Evolutionary conservation across 148 eudicot species (phyloP), one percentile per base, ranked within the genome.

Genomic region (Heliosperma pusillum): DNA sequence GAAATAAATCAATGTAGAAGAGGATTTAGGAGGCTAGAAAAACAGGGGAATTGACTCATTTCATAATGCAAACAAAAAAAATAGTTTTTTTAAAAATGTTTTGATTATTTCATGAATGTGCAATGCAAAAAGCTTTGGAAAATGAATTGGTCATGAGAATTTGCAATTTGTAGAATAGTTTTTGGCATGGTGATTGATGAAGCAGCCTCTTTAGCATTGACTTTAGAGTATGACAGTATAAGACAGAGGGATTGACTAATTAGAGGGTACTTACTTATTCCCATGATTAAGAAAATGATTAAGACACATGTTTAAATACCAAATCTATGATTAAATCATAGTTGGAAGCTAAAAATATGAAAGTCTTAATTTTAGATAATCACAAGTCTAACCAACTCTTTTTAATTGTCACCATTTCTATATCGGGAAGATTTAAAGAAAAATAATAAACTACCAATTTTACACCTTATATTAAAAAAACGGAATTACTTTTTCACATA

Each of bases 1-100:
- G 17, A 21, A 30, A 22, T 45, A 10, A 20, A 10, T 45, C 2
- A 44, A 68, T 68, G 55, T 4, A 45, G 40, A 66, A 12, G 50
- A 16, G 24, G 69, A 10, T 45, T 44, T 45, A 21, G 71, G 27
- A 45, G 57, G 30, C 45, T 12, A 29, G 45, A 1, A 69, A 69
- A 69, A 69, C 56, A 69, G 29, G 19, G 71, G 56, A 44, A 42
- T 66, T n/a, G 50, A 67, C 55, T 16, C 17, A 50, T 59, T 3
- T 4, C 63, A n/a, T 29, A 6, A 33, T 29, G 44, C 45, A 30
- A 29, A 4, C 29, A 15, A 16, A 33, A 65, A 65, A 1, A 1
- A 9, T 7, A 5, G 66, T 10, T 33, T 30, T 8, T 0, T 3
- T 10, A 27, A 69, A 19, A 12, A 8, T 40, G 17, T 44, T 2